Percentiles rank a stretch among this genome's conserved stretches.
These are phyloP conservation scores for Xylaria bambusicola DNA, from an alignment of 495 filamentous ascomycete species.

Conservation along the genomic window DNA sequence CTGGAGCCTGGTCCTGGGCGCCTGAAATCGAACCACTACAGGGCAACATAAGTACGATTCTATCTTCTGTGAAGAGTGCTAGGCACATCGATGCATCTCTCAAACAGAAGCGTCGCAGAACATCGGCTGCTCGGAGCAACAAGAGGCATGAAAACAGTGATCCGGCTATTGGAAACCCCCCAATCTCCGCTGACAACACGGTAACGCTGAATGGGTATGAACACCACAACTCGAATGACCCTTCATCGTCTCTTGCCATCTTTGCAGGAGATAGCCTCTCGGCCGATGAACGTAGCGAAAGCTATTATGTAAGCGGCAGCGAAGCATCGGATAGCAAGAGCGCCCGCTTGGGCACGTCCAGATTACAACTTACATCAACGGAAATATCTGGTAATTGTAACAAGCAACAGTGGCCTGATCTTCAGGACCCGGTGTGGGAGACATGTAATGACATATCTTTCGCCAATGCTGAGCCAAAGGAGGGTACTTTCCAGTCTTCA, in stretches of 20 bases:
- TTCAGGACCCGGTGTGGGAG: conserved; percentile 31
- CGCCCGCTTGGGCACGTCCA: neutral
- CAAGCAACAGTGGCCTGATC: conserved; percentile 27
- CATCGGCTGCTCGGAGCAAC: neutral
- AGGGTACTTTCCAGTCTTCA: conserved; percentile 30
- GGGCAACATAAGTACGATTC: conserved; percentile 18
- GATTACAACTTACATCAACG: neutral
- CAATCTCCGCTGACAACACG: neutral
- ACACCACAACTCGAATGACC: neutral
- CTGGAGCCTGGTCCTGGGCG: conserved; percentile 27
- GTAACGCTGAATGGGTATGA: no score
- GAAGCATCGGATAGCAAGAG: conserved; percentile 11
- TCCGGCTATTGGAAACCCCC: neutral
- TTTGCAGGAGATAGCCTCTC: conserved; percentile 17
- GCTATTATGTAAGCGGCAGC: conserved; percentile 10
- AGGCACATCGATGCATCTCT: conserved; percentile 18
- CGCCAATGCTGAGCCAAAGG: conserved; percentile 35
- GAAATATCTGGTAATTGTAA: conserved; percentile 15
- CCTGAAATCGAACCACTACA: conserved; percentile 16
- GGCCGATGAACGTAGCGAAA: conserved; percentile 24
- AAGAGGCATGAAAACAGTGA: neutral
- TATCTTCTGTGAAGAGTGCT: conserved; percentile 24
- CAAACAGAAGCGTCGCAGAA: conserved; percentile 11
- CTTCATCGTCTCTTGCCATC: neutral
- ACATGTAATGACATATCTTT: conserved; percentile 31